Conservation (phyloP, 2,329 filamentous ascomycete species). For the Anthostomella pinea region DNA sequence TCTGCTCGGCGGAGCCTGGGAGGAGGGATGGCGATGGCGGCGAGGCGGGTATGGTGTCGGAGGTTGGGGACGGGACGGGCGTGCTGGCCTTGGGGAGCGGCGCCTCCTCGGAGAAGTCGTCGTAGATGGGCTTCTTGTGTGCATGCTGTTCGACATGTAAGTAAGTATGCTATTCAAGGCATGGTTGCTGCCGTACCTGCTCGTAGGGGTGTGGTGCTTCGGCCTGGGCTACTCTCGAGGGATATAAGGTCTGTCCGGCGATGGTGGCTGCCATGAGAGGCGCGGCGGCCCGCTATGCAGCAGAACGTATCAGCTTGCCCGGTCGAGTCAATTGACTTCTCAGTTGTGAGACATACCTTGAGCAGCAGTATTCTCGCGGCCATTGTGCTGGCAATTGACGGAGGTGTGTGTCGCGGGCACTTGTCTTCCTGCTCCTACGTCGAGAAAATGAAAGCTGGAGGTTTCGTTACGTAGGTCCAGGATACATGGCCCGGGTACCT, state of each 20-base stretch:
- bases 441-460: conserved; percentile 8
- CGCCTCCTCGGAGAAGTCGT: conserved; percentile 61
- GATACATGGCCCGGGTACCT: too few relatives aligned
- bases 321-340: conserved; percentile 9
- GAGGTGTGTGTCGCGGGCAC: conserved; percentile 13
- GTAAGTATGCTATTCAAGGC: too few relatives aligned
- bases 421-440: too few relatives aligned
- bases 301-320: conserved; percentile 31
- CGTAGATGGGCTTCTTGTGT: conserved; percentile 78
- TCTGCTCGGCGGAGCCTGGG: conserved; percentile 31
- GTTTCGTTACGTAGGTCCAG: conserved; percentile 13
- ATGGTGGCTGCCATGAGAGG: conserved; percentile 50
- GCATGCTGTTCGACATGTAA: too few relatives aligned
- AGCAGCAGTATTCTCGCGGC: conserved; percentile 58
- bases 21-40: conserved; percentile 15
- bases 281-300: conserved; percentile 45
- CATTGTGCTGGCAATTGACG: conserved; percentile 54
- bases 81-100: conserved; percentile 29
- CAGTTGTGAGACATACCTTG: conserved; percentile 41
- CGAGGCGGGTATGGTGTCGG: conserved; percentile 29
- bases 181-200: conserved; percentile 17
- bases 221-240: conserved; percentile 40
- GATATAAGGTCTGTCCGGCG: conserved; percentile 32
- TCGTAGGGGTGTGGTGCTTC: conserved; percentile 42
- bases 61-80: conserved; percentile 32